Evolutionary conservation across 106 monocot genomes (phyloP).

Genomic region (Alisma plantagoaquatica): DNA sequence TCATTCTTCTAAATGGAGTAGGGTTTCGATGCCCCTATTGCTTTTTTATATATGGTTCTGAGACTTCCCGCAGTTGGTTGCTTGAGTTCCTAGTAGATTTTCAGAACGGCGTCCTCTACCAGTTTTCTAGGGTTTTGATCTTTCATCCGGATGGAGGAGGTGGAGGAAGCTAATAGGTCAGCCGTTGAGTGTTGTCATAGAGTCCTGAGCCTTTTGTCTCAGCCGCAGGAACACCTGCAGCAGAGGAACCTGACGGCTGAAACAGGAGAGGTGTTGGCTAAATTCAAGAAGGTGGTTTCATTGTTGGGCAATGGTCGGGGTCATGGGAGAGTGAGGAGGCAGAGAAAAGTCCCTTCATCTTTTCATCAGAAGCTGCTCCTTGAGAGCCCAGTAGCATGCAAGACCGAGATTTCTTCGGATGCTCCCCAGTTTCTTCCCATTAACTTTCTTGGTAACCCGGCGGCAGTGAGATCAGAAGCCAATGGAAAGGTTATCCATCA

Average conservation of each 20-base stretch:
- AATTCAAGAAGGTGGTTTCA: slow-evolving; percentile 52
- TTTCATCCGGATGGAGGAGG: slow-evolving; percentile 52
- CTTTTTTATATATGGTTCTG: slow-evolving; percentile 1
- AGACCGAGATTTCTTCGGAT: background rate
- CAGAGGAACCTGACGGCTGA: slow-evolving; percentile 27
- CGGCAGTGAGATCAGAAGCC: slow-evolving; percentile 8
- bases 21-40: too few species aligned
- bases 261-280: slow-evolving; percentile 54
- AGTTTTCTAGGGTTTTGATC: slow-evolving; percentile 15
- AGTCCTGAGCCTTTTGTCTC: slow-evolving; percentile 53
- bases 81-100: too few species aligned
- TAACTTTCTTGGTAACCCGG: slow-evolving; percentile 8
- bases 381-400: slow-evolving; percentile 21
- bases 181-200: slow-evolving; percentile 70
- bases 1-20: too few species aligned
- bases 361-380: slow-evolving; percentile 38
- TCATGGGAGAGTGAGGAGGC: slow-evolving; percentile 54
- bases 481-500: slow-evolving; percentile 12
- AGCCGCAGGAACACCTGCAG: slow-evolving; percentile 39
- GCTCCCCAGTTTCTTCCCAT: slow-evolving; percentile 29
- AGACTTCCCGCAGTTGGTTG: slow-evolving; percentile 14
- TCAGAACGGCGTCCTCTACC: too few species aligned
- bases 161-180: slow-evolving; percentile 59
- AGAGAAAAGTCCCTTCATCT: slow-evolving; percentile 22
- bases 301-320: slow-evolving; percentile 48